Base-by-base conservation (phyloP, 257 asterid species). In the Anisodus tanguticus region DNA sequence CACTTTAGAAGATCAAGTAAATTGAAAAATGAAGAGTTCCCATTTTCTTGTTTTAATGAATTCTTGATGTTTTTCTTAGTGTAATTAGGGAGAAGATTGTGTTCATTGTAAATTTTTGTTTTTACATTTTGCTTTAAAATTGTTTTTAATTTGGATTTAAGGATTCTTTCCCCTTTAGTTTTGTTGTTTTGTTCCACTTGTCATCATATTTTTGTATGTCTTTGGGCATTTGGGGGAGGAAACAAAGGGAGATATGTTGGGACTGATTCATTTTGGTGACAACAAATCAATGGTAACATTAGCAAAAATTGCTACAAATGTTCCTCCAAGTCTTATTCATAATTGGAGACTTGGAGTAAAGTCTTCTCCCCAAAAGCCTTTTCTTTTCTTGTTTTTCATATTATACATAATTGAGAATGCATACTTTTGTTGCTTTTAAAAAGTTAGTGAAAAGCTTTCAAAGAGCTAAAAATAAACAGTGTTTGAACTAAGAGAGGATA, bases 41-140 rank as follows among this genome's bases (percentile, higher is more conserved):
- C 49, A 13, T 17, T 78, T 57, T 79, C 63, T 5, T 69, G 15
- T 59, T 62, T 83, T 67, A 22, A 22, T 22, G 26, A 22, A 22
- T 22, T 22, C 26, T 22, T 22, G 26, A 22, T 22, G 26, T 22
- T 22, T 22, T 22, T 22, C 26, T 22, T 22, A 22, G 26, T 22
- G 26, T 43, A 70, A 70, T 59, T 41, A n/a, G 26, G 70, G 57
- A 43, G 13, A 80, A 64, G 55, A 59, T 80, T 60, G 59, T 80
- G 74, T 55, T 19, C 83, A 80, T 41, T 60, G 83, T 60, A 58
- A 80, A 22, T 22, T 22, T 22, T 22, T 22, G 26, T 22, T 22
- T 22, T 39, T 60, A n/a, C 2, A 22, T 22, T 78, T 77, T 2
- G 26, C 26, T 49, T 55, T 57, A 26, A 26, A 39, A 12, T 17